Percentiles rank a stretch among this genome's conserved stretches.
These are phyloP conservation scores for grape (Vitis vinifera) DNA, from an alignment of 164 flowering plant genomes.

Conservation along the genomic window DNA sequence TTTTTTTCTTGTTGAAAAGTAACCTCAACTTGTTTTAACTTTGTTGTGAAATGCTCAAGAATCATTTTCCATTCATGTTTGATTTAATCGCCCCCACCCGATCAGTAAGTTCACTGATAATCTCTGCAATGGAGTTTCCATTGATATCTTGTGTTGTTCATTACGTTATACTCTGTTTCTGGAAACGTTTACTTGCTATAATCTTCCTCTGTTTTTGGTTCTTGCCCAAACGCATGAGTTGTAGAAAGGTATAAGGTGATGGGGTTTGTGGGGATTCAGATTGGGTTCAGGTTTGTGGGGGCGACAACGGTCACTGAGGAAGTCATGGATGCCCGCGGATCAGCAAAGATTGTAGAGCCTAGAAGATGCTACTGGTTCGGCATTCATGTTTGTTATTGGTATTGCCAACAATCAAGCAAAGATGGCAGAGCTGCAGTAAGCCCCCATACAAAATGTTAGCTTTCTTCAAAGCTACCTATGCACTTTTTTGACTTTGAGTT, in stretches of 20 bases:
- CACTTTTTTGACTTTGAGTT: conserved; percentile 75
- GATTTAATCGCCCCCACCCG: no score
- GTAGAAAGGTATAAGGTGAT: conserved; percentile 17
- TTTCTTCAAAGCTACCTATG: conserved; percentile 41
- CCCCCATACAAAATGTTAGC: conserved; percentile 66
- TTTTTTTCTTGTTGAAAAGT: no score
- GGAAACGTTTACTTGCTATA: no score
- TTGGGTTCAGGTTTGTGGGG: conserved; percentile 86
- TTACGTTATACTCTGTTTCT: no score
- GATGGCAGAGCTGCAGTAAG: conserved; percentile 72
- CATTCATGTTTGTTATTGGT: conserved; percentile 48
- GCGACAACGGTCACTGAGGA: conserved; percentile 71
- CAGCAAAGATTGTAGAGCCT: conserved; percentile 71
- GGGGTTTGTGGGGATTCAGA: conserved; percentile 2
- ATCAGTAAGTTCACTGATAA: no score
- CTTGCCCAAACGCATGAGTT: no score
- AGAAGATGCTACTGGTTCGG: conserved; percentile 79
- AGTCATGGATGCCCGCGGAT: conserved; percentile 93
- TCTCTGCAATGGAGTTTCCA: no score
- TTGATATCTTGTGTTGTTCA: no score
- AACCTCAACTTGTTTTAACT: no score
- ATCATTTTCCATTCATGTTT: no score
- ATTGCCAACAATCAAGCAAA: conserved; percentile 61
- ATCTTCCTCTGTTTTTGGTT: no score
- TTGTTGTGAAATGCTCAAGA: no score